Base-by-base conservation (phyloP, 2,329 filamentous ascomycete species). In the Claviceps quebecensis region DNA sequence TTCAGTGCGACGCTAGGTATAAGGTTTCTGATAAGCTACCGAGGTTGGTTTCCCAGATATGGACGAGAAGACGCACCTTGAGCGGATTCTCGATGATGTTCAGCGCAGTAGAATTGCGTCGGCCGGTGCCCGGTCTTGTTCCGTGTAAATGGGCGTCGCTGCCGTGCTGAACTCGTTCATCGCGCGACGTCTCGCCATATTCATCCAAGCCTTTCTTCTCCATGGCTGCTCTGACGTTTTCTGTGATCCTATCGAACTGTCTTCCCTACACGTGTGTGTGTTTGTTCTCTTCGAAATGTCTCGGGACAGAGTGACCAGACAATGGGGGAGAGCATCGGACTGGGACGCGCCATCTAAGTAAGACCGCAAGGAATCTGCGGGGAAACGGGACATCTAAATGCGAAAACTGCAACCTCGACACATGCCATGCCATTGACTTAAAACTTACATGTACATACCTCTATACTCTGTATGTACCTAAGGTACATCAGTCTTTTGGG, bases 81-180 rank as follows among this genome's bases (percentile, higher is more conserved):
- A 66, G 56, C 6, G 64, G 64, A 39, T 66, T 66, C 47, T 65
- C 53, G 36, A 66, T 57, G 34, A 66, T 59, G 57, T 66, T 66
- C 49, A 61, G 50, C 14, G 63, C 63, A 19, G 54, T 53, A 4
- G 64, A 59, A 45, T 56, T 47, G 41, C 58, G 60, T 6, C 56
- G 58, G 5, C 55, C 54, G 22, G n/a, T 39, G 17, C 39, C 39
- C 4, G 39, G 5, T 26, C 5, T 14, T 26, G 22, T 44, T 43
- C 7, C 38, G 16, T 19, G 26, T 26, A 40, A n/a, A 6, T 38
- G 48, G 14, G 40, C 29, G 14, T 40, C 52, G 9, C 23, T 45
- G 19, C n/a, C 17, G 2, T 48, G 49, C 39, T 39, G 36, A 16
- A 52, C 45, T 36, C 53, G 47, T 51, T 56, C 55, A 14, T 52